Percentiles rank a stretch among this genome's conserved stretches.
Evolutionary conservation across 306 rosid genomes (phyloP).

Genomic region (Nissolia schottii): DNA sequence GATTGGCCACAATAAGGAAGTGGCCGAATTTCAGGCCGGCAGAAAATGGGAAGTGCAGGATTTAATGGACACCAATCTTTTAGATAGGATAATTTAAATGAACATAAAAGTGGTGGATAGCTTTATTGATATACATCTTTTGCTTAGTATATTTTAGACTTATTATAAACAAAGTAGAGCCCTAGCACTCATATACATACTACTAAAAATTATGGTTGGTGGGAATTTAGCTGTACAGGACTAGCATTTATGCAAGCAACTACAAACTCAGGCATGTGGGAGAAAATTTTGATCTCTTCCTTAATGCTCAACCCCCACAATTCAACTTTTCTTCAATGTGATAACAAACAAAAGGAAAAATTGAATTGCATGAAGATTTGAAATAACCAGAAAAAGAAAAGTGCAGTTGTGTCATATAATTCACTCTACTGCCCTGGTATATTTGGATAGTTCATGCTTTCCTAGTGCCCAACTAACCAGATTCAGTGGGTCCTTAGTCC

Average conservation of each 20-base stretch:
- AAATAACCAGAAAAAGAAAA: background rate
- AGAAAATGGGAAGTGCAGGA: background rate
- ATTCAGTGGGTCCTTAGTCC: constrained; percentile 53
- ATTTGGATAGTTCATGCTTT: constrained; percentile 30
- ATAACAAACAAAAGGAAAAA: background rate
- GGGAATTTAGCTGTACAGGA: constrained; percentile 8
- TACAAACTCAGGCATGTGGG: constrained; percentile 15
- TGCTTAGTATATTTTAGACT: background rate
- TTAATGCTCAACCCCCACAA: constrained; percentile 17
- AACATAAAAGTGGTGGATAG: constrained; percentile 1
- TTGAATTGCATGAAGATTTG: background rate
- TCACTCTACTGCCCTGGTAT: constrained; percentile 12
- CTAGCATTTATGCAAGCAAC: constrained; percentile 10
- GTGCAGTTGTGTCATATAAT: background rate
- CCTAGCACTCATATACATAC: constrained; percentile 3
- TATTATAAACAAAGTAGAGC: background rate
- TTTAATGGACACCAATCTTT: background rate
- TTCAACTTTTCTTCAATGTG: constrained; percentile 6
- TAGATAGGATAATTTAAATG: background rate
- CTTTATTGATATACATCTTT: background rate
- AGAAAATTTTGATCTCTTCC: background rate
- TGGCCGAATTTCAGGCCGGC: background rate
- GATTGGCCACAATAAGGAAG: constrained; percentile 12
- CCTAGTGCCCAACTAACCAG: constrained; percentile 37
- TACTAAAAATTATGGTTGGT: background rate